Evolutionary conservation across 371 early-diverging fungal genomes (phyloP).

Genomic region (Circinella umbellata): DNA sequence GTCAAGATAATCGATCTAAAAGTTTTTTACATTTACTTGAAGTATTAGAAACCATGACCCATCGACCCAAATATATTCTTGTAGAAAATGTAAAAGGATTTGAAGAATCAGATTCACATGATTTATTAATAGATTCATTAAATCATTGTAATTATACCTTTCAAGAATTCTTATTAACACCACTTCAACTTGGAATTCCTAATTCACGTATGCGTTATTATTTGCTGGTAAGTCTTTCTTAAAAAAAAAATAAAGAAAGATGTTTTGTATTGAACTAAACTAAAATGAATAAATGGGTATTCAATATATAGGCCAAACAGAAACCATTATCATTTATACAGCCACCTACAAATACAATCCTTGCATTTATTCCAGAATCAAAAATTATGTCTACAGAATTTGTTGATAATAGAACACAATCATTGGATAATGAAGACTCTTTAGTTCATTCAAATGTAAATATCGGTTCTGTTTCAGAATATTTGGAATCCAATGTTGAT

Average conservation of each 20-base stretch:
- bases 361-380: conserved; percentile 57
- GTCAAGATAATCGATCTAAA: conserved; percentile 76
- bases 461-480: conserved; percentile 43
- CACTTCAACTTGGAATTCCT: conserved; percentile 70
- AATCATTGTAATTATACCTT: conserved; percentile 51
- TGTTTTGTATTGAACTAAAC: background rate
- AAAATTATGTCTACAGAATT: conserved; percentile 35
- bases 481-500: conserved; percentile 22
- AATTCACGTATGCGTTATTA: conserved; percentile 77
- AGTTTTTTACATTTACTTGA: conserved; percentile 75
- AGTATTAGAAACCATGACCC: conserved; percentile 58
- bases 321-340: conserved; percentile 47
- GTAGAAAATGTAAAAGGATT: conserved; percentile 89
- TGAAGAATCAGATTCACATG: conserved; percentile 71
- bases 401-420: conserved; percentile 29
- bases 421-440: conserved; percentile 27
- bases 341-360: conserved; percentile 49
- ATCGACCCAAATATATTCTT: conserved; percentile 71
- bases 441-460: conserved; percentile 25
- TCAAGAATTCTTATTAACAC: conserved; percentile 73
- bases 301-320: conserved; percentile 47
- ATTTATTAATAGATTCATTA: conserved; percentile 57
- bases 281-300: no score
- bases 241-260: background rate
- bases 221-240: conserved; percentile 48